These are phyloP conservation scores for Diaporthe longicolla DNA, from an alignment of 2,329 filamentous ascomycete genomes.

Conservation along the genomic window DNA sequence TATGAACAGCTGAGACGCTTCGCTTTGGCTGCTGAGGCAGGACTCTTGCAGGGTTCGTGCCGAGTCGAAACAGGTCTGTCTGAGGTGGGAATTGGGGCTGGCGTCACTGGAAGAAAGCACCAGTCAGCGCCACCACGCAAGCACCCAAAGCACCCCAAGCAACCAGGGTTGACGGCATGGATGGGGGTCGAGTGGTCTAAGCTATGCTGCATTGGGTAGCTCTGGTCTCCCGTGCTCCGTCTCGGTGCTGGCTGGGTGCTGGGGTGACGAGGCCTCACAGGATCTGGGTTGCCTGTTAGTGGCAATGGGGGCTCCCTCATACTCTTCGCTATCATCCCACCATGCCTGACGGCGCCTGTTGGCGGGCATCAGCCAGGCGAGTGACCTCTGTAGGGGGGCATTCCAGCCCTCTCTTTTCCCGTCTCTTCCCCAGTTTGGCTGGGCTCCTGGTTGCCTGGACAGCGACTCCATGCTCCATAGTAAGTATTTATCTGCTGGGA, in stretches of 20 bases:
- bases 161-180: slow-evolving; percentile 12
- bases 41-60: slow-evolving; percentile 32
- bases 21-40: slow-evolving; percentile 36
- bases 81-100: slow-evolving; percentile 34
- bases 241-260: slow-evolving; percentile 25
- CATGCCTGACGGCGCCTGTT: too few relatives aligned
- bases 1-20: slow-evolving; percentile 38
- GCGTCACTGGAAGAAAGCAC: slow-evolving; percentile 30
- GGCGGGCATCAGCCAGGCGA: too few relatives aligned
- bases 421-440: background rate
- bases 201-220: slow-evolving; percentile 17
- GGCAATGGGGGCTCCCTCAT: background rate
- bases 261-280: slow-evolving; percentile 29
- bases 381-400: background rate
- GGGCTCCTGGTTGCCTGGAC: slow-evolving; percentile 14
- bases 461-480: background rate
- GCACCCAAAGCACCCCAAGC: slow-evolving; percentile 14
- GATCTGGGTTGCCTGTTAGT: slow-evolving; percentile 25
- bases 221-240: slow-evolving; percentile 17
- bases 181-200: background rate
- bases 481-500: background rate
- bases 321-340: background rate
- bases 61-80: slow-evolving; percentile 37
- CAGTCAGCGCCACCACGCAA: slow-evolving; percentile 31
- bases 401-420: slow-evolving; percentile 33